Evolutionary conservation across 805 yeast genomes (phyloP), one percentile per base, ranked within the genome.

Genomic region (Jamesozyma piceae): DNA sequence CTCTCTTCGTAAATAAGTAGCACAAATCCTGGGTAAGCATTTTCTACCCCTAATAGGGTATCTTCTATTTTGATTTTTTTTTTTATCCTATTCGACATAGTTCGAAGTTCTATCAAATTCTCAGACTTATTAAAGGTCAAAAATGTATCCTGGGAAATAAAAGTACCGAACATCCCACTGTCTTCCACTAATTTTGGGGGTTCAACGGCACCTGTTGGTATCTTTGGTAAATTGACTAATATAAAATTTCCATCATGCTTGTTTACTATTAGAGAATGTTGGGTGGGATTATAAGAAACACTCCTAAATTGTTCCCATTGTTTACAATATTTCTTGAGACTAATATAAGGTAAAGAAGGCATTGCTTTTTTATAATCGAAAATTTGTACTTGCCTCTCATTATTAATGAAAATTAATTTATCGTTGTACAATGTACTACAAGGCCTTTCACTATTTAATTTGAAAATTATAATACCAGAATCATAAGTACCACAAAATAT

Each of bases 401-500:
- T 73, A 65, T 86, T 87, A 53, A 88, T 78, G 58, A 74, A 90
- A 48, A 75, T 75, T 53, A 92, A 64, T 52, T 74, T 78, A 64
- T 84, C 83, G 58, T 83, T 90, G 54, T 75, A 75, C n/a, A 95
- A 94, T 18, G 50, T 51, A 28, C 49, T 50, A 34, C 57, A 51
- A 10, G 98, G 97, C 64, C 98, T 80, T 71, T 92, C 99, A 61
- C 97, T 82, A 63, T 87, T 96, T 47, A 92, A 74, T 67, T 92
- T 92, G 75, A 92, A 92, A 39, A 92, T 95, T 94, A 89, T 88
- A 26, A 87, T 94, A 61, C 98, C 99, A n/a, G 87, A 74, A 65
- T 94, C 98, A 66, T 90, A 97, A 55, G 95, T 90, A 26, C 95
- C 82, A 43, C 96, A 97, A 68, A 92, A 87, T 57, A 90, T 72